A percentile compares a stretch with the other conserved stretches of the same genome.
Evolutionary conservation across 2,329 filamentous ascomycete genomes (phyloP).

Genomic region (Aspergillus pseudonomiae): DNA sequence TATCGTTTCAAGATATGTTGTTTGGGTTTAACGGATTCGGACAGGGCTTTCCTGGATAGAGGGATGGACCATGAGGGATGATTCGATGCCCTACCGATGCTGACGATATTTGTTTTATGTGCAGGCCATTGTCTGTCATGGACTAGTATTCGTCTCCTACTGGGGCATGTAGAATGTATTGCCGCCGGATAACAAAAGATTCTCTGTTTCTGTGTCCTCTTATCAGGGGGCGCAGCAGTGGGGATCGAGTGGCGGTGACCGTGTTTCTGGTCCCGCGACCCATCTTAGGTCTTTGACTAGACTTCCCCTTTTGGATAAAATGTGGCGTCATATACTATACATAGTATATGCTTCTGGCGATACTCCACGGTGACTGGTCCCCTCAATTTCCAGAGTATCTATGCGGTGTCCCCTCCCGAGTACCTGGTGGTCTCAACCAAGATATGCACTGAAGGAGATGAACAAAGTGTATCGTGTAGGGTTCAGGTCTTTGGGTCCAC

Average conservation of each 20-base stretch:
- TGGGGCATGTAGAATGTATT: background rate
- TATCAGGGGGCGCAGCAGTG: conserved; percentile 4
- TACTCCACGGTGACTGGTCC: background rate
- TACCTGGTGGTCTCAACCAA: no score
- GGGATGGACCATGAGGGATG: background rate
- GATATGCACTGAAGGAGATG: no score
- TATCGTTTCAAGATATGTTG: conserved; percentile 30
- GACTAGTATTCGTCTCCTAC: background rate
- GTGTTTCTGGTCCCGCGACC: background rate
- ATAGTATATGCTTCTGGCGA: background rate
- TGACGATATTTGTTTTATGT: background rate
- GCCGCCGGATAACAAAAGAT: background rate
- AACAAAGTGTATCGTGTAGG: no score
- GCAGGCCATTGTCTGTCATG: background rate
- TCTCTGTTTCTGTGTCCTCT: background rate
- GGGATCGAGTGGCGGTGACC: conserved; percentile 1
- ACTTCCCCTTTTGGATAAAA: background rate
- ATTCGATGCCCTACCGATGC: no score
- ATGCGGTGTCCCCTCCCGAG: no score
- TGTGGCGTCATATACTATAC: conserved; percentile 2
- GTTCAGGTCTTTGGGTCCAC: no score
- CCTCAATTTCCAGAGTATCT: background rate
- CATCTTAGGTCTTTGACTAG: background rate
- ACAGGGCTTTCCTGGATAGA: conserved; percentile 9
- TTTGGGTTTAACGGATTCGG: conserved; percentile 39